Conservation (phyloP, 1,284 basidiomycete species). For the Pseudozyma thailandica region DNA sequence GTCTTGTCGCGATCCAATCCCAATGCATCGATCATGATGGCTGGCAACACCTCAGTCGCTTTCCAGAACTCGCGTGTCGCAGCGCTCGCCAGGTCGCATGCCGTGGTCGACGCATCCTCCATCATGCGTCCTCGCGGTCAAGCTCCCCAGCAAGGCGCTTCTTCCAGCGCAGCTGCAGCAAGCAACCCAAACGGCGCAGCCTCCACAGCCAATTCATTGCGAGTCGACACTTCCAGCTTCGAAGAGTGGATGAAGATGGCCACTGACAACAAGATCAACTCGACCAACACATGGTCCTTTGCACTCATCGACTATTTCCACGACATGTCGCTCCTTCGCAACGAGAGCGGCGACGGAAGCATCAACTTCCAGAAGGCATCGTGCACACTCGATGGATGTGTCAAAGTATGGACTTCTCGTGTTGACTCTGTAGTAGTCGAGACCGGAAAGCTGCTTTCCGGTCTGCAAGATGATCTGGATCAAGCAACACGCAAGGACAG, state of each 20-base stretch:
- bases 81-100: slow-evolving; percentile 44
- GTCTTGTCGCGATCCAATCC: slow-evolving; percentile 40
- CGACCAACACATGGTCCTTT: slow-evolving; percentile 96
- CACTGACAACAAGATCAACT: slow-evolving; percentile 99
- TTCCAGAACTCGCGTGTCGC: slow-evolving; percentile 47
- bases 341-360: slow-evolving; percentile 64
- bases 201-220: slow-evolving; percentile 39
- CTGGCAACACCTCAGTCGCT: slow-evolving; percentile 36
- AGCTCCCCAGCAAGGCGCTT: slow-evolving; percentile 2
- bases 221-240: slow-evolving; percentile 66
- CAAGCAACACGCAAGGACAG: slow-evolving; percentile 39
- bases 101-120: slow-evolving; percentile 39
- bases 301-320: slow-evolving; percentile 99
- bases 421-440: slow-evolving; percentile 97
- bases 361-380: slow-evolving; percentile 99
- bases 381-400: slow-evolving; percentile 96
- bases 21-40: slow-evolving; percentile 44
- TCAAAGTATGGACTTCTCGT: slow-evolving; percentile 99
- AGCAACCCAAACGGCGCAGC: slow-evolving; percentile 16
- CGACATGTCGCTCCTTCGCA: slow-evolving; percentile 91
- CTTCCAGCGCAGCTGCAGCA: slow-evolving; percentile 8
- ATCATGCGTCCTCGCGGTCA: slow-evolving; percentile 49
- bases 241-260: slow-evolving; percentile 99
- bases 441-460: slow-evolving; percentile 92
- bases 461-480: slow-evolving; percentile 75